Evolutionary conservation across 225 moss, liverwort and hornwort species (phyloP).

Genomic region (Polytrichum commune): DNA sequence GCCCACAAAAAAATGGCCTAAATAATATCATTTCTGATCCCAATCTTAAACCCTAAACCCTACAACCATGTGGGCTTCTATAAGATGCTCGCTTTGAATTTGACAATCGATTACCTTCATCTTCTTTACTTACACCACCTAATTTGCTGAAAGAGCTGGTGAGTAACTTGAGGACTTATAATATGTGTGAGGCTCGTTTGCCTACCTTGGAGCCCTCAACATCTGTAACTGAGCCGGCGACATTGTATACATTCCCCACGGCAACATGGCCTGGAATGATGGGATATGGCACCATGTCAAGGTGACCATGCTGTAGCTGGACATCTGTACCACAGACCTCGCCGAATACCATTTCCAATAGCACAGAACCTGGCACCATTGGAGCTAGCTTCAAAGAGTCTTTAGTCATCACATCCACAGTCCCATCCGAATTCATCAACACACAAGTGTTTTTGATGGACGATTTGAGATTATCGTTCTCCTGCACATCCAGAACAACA

Average conservation of each 20-base stretch:
- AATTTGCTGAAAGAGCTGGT: no score
- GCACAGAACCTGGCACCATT: constrained; percentile 67
- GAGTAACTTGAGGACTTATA: no score
- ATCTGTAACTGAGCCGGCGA: constrained; percentile 50
- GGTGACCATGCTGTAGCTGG: constrained; percentile 64
- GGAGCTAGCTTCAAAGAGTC: constrained; percentile 44
- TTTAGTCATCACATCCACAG: constrained; percentile 23
- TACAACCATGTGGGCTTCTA: no score
- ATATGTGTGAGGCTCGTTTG: not conserved
- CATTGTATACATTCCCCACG: constrained; percentile 59
- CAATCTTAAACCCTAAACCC: no score
- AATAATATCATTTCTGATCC: constrained; percentile 26
- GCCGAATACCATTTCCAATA: constrained; percentile 52
- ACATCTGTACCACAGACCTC: constrained; percentile 91
- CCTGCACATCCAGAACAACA: constrained; percentile 10
- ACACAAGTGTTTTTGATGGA: constrained; percentile 32
- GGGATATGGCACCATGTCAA: constrained; percentile 73
- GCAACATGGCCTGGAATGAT: constrained; percentile 86
- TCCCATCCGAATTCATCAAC: constrained; percentile 28
- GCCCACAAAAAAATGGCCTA: constrained; percentile 78
- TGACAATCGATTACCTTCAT: no score
- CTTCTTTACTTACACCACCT: no score
- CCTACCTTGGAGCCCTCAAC: constrained; percentile 51
- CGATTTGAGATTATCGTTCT: constrained; percentile 9
- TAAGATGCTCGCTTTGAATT: no score